Evolutionary conservation across 192 early-diverging fungal genomes (phyloP).

Genomic region (Coemansia sp.): DNA sequence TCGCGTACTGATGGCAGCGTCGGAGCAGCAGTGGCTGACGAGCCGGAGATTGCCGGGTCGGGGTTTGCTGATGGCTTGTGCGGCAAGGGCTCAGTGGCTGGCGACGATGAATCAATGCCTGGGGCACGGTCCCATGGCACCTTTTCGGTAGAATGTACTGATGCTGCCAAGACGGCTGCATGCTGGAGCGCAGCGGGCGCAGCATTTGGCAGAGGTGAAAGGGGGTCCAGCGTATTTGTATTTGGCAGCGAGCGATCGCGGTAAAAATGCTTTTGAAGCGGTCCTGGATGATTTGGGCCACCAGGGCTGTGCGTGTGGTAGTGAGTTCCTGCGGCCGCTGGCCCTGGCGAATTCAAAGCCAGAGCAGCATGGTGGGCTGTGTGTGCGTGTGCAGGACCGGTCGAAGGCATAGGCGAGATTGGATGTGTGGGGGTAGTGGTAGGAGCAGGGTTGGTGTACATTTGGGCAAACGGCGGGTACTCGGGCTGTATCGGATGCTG

Average conservation of each 20-base stretch:
- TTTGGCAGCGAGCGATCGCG: conserved; percentile 21
- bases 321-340: neutral
- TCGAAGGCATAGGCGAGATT: neutral
- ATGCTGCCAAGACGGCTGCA: neutral
- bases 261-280: conserved; percentile 5
- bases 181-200: neutral
- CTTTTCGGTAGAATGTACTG: neutral
- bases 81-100: conserved; percentile 1
- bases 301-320: conserved; percentile 7
- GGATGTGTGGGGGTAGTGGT: neutral
- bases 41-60: conserved; percentile 10
- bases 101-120: neutral
- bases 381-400: neutral
- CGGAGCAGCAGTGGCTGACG: conserved; percentile 18
- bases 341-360: neutral
- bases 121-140: conserved; percentile 12
- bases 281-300: neutral
- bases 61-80: conserved; percentile 8
- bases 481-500: conserved; percentile 6
- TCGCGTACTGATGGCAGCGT: conserved; percentile 46
- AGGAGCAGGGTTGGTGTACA: neutral
- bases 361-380: neutral
- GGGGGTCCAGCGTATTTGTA: neutral
- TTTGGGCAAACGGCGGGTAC: neutral
- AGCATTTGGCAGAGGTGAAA: conserved; percentile 5